Evolutionary conservation across 2,329 filamentous ascomycete species (phyloP), one percentile per base, ranked within the genome.

Genomic region (Alternaria consortialis): DNA sequence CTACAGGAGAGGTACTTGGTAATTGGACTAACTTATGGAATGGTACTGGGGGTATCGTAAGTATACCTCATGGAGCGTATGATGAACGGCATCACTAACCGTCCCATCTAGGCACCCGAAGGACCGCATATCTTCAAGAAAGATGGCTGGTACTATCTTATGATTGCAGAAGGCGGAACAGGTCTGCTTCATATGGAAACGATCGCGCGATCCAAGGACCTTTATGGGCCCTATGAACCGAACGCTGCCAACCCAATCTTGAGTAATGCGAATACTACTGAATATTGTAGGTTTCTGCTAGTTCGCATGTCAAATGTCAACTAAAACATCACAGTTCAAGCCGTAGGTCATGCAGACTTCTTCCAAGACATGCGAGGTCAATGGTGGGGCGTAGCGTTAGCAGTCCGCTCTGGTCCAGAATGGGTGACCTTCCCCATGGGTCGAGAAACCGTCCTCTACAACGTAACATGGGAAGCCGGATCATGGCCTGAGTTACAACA

Each of bases 401-500:
- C 70, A 15, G 65, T 62, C 13, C 64, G 71, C 5, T 69, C 58
- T 6, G 71, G 67, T 17, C 39, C 39, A 23, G 39, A 42, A 25
- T 42, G 39, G 39, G 40, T 42, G 2, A 57, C 51, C 20, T 74
- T 67, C 48, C 70, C 72, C 9, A 74, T 74, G 71, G 72, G 71
- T 17, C 66, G 70, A 3, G 70, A 74, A 47, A 65, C 64, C 5
- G 65, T 72, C 5, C 56, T 73, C 2, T 57, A 65, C 15, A 68
- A 69, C 2, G 69, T 71, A 11, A 68, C 63, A 5, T 74, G 71
- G 72, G 44, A 63, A 8, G 53, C 53, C 12, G 66, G 63, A 13
- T 58, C 69, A 8, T 87, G 84, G 82, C 85, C 85, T 0, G 57
- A 68, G 53, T 80, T 53, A 60, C 82, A 48, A 56, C 15, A 82